A percentile compares a stretch with the other conserved stretches of the same genome.
Evolutionary conservation across 371 early-diverging fungal genomes (phyloP).

Genomic region (Funneliformis caledonium): DNA sequence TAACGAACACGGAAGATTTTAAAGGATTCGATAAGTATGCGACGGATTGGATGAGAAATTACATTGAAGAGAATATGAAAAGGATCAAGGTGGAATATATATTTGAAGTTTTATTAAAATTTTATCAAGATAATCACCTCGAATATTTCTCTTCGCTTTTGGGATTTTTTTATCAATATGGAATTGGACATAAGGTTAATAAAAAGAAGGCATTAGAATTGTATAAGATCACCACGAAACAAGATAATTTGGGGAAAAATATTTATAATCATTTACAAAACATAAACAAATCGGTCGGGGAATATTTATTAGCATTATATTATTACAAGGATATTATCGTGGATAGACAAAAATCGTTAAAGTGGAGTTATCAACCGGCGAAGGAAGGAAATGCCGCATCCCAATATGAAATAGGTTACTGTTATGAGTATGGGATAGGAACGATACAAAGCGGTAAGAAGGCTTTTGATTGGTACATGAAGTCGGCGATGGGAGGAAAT

Average conservation of each 20-base stretch:
- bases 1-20: not conserved
- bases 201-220: not conserved
- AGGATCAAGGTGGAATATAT: not conserved
- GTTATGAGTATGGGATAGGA: conserved; percentile 4
- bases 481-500: conserved; percentile 35
- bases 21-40: not conserved
- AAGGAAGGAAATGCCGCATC: conserved; percentile 28
- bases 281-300: not conserved
- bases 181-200: conserved; percentile 2
- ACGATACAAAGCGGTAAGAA: not conserved
- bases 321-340: not conserved
- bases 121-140: not conserved
- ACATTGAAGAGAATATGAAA: not conserved
- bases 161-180: conserved; percentile 9
- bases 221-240: not conserved
- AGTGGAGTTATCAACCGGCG: not conserved
- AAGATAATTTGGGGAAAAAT: not conserved
- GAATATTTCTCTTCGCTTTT: not conserved
- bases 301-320: not conserved
- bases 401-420: not conserved
- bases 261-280: not conserved
- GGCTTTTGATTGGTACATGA: conserved; percentile 31
- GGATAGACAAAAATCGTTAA: not conserved
- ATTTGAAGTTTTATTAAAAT: not conserved
- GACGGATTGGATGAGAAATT: not conserved